Base-by-base conservation (phyloP, 2,329 filamentous ascomycete species). In the Colletotrichum neosansevieriae region DNA sequence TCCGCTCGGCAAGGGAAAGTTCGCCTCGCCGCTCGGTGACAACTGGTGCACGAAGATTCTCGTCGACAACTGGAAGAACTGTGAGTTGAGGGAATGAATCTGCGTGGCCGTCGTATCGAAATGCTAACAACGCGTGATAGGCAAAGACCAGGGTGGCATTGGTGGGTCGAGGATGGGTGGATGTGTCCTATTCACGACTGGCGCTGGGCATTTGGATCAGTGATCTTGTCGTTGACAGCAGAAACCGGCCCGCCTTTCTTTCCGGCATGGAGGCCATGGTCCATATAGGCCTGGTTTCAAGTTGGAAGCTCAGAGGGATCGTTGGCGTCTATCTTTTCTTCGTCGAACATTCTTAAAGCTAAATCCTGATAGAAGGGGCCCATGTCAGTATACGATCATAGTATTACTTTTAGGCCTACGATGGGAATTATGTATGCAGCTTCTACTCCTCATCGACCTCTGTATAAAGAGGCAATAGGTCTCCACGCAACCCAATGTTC, bases 351-450 rank as follows among this genome's bases (percentile, higher is more conserved):
- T 38, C 13, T 38, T 38, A 15, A 11, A 38, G 10, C 36, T 38
- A 15, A 11, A 3, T 13, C 36, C 36, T 4, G 36, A 15, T 38
- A 5, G 1, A 13, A 11, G 36, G 13, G 11, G 3, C 4, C 1
- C 11, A 13, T 38, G 13, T 12, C 13, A 13, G n/a, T 38, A 13
- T 17, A 4, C 2, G 32, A 38, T n/a, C 32, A 15, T 34, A 11
- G n/a, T 29, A 50, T 56, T 56, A 54, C 49, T 56, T 62, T 54
- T 47, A 56, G 1, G 6, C 2, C 6, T 29, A 29, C 29, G 24
- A 38, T 56, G 24, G 36, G 29, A 11, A 21, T 10, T 38, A 58
- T 49, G 29, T 58, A n/a, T 58, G 40, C 42, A 58, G 36, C 24
- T 21, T 38, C 24, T 21, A n/a, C 6, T 12, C 42, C 21, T 19